Percentiles rank a stretch among this genome's conserved stretches.
phyloP scores from a whole-genome alignment of 2,329 filamentous ascomycete genomes.

The Myrmaecium sp. region DNA sequence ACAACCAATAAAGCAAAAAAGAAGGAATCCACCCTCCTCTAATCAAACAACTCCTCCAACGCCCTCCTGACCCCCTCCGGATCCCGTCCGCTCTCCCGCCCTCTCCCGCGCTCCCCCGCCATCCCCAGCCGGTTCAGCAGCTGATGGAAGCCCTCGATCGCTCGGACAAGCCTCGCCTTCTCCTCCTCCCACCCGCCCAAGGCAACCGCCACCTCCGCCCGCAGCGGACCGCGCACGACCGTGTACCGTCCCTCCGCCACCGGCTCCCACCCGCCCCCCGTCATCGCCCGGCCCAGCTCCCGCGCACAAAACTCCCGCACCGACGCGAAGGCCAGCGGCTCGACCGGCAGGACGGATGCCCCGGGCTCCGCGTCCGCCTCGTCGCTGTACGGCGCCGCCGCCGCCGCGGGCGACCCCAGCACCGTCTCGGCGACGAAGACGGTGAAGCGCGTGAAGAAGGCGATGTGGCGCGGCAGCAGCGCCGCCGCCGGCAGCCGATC shows the following conservation, averaged over 20 bases:
- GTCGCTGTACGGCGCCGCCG: conserved; percentile 5
- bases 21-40: too few species aligned
- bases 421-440: conserved; percentile 15
- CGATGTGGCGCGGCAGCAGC: conserved; percentile 14
- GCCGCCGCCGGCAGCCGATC: conserved; percentile 1
- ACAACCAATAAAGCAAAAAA: too few species aligned
- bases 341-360: conserved; percentile 6
- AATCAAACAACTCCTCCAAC: too few species aligned
- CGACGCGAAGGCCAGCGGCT: conserved; percentile 3
- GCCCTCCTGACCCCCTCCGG: too few species aligned
- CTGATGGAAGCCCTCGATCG: conserved; percentile 10
- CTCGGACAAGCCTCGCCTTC: conserved; percentile 7
- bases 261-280: conserved; percentile 26
- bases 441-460: conserved; percentile 23
- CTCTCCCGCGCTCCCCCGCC: too few species aligned
- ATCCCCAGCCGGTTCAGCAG: too few species aligned
- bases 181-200: conserved; percentile 15
- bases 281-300: conserved; percentile 27
- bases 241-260: conserved; percentile 11
- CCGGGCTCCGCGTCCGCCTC: conserved; percentile 7
- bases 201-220: conserved; percentile 26
- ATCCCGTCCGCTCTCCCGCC: too few species aligned
- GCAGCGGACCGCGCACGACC: conserved; percentile 20
- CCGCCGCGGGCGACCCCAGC: conserved; percentile 8
- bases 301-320: conserved; percentile 15